Conservation (phyloP, 225 moss, liverwort and hornwort species). For the Polytrichum commune region DNA sequence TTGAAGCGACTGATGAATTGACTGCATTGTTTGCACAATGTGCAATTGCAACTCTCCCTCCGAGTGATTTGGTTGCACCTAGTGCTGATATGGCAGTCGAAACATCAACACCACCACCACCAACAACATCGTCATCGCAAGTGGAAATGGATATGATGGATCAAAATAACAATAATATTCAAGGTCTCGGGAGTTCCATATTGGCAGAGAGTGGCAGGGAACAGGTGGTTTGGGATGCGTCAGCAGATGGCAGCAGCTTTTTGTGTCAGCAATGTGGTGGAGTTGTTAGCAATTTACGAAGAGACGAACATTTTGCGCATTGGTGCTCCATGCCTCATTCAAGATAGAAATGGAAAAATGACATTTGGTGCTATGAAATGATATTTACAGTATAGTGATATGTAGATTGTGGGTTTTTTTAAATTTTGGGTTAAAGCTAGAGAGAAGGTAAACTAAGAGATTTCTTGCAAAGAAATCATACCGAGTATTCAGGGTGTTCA, state of each 20-base stretch:
- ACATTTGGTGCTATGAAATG: neutral
- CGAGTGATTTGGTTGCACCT: conserved; percentile 10
- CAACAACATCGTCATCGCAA: conserved; percentile 2
- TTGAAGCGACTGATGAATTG: conserved; percentile 65
- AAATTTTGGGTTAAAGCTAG: no score
- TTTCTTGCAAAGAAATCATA: no score
- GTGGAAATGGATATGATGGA: conserved; percentile 32
- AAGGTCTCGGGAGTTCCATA: conserved; percentile 42
- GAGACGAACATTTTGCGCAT: conserved; percentile 80
- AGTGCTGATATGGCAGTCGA: conserved; percentile 24
- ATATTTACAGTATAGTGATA: no score
- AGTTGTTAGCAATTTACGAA: conserved; percentile 84
- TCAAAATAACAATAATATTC: neutral
- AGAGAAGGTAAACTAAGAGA: no score
- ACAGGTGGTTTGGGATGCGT: conserved; percentile 92
- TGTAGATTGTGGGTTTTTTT: no score
- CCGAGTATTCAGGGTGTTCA: no score
- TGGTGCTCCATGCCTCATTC: conserved; percentile 64
- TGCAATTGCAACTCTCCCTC: conserved; percentile 54
- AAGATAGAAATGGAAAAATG: conserved; percentile 7
- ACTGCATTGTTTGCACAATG: conserved; percentile 81
- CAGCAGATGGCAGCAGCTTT: conserved; percentile 94
- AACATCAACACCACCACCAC: conserved; percentile 6
- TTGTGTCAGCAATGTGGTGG: conserved; percentile 79
- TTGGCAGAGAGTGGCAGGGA: conserved; percentile 93